These are phyloP conservation scores for Picea glauca DNA, from an alignment of 75 land plant genomes.

Conservation along the genomic window DNA sequence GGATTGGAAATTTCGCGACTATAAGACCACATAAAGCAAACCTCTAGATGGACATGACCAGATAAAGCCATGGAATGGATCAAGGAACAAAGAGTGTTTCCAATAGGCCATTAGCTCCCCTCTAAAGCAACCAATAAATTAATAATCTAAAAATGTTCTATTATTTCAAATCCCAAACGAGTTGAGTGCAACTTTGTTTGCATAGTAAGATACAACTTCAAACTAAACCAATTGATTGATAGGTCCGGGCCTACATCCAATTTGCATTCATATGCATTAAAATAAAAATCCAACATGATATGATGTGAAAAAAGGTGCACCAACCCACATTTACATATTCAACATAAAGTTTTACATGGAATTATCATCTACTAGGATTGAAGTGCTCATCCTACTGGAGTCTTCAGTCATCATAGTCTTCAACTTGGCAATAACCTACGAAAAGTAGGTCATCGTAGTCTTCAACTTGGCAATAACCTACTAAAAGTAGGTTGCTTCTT, in stretches of 20 bases:
- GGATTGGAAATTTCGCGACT: too few relatives aligned
- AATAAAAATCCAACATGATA: neutral
- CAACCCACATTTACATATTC: neutral
- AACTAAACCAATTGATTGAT: too few relatives aligned
- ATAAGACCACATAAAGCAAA: too few relatives aligned
- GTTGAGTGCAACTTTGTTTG: too few relatives aligned
- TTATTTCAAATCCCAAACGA: too few relatives aligned
- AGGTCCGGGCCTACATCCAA: neutral
- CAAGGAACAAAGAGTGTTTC: too few relatives aligned
- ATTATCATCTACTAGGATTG: slow-evolving; percentile 80
- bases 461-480: slow-evolving; percentile 78
- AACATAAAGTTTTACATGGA: slow-evolving; percentile 43
- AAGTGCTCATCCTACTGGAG: slow-evolving; percentile 47
- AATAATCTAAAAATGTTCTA: too few relatives aligned
- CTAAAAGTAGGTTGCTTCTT: slow-evolving; percentile 13
- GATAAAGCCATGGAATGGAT: too few relatives aligned
- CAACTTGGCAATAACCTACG: slow-evolving; percentile 72
- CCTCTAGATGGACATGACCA: too few relatives aligned
- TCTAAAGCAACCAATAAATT: too few relatives aligned
- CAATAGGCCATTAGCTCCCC: too few relatives aligned
- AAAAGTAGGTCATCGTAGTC: slow-evolving; percentile 30
- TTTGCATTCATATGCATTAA: neutral
- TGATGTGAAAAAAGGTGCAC: neutral
- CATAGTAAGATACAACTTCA: too few relatives aligned
- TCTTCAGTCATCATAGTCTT: slow-evolving; percentile 69